Evolutionary conservation across 164 flowering plant species (phyloP).

Genomic region (Protea cynaroides): DNA sequence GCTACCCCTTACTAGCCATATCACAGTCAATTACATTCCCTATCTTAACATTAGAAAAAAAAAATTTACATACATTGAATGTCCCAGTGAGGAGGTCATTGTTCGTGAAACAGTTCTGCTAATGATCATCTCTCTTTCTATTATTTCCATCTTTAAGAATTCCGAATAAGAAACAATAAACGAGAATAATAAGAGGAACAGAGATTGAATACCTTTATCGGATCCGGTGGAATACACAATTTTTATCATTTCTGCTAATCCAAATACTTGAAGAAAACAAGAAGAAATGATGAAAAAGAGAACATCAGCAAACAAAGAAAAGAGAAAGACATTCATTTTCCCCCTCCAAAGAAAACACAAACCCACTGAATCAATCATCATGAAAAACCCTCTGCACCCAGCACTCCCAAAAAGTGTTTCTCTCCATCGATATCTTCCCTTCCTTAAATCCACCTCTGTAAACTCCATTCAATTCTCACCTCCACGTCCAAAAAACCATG

Average conservation of each 20-base stretch:
- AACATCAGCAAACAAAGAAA: neutral
- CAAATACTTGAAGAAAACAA: neutral
- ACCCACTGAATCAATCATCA: constrained; percentile 49
- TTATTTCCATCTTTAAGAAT: too few species aligned
- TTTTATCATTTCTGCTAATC: too few species aligned
- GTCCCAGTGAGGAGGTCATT: too few species aligned
- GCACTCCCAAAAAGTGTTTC: constrained; percentile 66
- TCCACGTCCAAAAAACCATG: constrained; percentile 32
- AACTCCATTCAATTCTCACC: constrained; percentile 14
- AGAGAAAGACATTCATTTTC: constrained; percentile 4
- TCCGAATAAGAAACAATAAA: too few species aligned
- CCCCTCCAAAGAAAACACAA: constrained; percentile 21
- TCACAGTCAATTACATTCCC: too few species aligned
- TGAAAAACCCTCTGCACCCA: constrained; percentile 56
- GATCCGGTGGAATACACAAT: neutral
- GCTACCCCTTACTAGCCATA: too few species aligned
- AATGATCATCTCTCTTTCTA: too few species aligned
- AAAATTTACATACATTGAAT: too few species aligned
- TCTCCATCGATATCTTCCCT: constrained; percentile 33
- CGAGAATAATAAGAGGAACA: too few species aligned
- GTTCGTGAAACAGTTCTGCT: too few species aligned
- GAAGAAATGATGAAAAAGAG: neutral
- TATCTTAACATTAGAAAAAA: too few species aligned
- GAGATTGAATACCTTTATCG: neutral
- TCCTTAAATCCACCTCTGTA: constrained; percentile 58